Base-by-base conservation (phyloP, 495 filamentous ascomycete genomes). In the Podospora fimiseda region DNA sequence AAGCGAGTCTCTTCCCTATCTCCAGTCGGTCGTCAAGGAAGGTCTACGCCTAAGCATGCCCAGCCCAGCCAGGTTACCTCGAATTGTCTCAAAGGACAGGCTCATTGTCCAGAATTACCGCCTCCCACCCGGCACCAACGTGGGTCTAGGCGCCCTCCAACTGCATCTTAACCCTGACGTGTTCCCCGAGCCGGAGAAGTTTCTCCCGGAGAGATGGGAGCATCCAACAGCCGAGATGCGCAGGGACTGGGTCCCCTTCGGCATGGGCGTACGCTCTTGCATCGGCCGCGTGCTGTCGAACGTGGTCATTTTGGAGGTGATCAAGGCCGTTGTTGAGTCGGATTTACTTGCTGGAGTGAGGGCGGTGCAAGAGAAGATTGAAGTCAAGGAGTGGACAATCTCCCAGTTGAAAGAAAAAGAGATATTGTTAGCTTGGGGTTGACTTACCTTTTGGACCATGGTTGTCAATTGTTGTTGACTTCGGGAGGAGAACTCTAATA, bases 151-250 rank as follows among this genome's bases (percentile, higher is more conserved):
- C 6, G 49, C 49, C 3, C 20, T 40, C 13, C 30, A 40, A 9
- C 39, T 51, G 4, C 49, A 51, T 39, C 36, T 22, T 3, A 51
- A 51, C 38, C 38, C 49, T 9, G 49, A 51, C 19, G 49, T 51
- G 19, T 51, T 51, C 20, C 49, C 49, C 18, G 36, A 42, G 18
- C 49, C 49, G 38, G 37, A 51, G 18, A 4, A 42, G 15, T 51
- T 51, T 19, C 38, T 51, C n/a, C 49, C 49, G 18, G 49, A 51
- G 20, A 13, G 49, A 38, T 51, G 49, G 49, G 5, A 40, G 37
- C 8, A 51, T 8, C 19, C 49, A 19, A 51, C 49, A 21, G 37
- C 49, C 16, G 49, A 51, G 49, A 51, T 51, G 49, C 38, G n/a
- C 14, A 38, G 49, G 13, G 49, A 51, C 20, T 42, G 37, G 30